A percentile compares a stretch with the other conserved stretches of the same genome.
Conservation (phyloP, 176 grass and related monocot genomes). For the Chrysopogon serrulatus region DNA sequence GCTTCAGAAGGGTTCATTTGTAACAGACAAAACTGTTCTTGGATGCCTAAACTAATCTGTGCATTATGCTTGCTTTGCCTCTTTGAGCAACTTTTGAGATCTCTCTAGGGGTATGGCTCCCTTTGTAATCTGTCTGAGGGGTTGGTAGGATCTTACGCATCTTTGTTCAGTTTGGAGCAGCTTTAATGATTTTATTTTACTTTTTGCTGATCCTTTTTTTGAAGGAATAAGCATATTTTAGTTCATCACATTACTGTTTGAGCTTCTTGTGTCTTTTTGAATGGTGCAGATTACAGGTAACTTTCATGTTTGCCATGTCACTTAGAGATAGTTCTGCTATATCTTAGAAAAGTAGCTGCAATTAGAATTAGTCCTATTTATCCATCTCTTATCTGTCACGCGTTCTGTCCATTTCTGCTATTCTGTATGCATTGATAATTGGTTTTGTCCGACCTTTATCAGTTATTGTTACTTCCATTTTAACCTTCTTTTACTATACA, state of each 20-base stretch:
- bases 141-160: slow-evolving; percentile 47
- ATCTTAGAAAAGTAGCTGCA: not conserved
- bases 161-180: slow-evolving; percentile 35
- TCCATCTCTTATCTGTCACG: not conserved
- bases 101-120: not conserved
- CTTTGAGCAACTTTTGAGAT: slow-evolving; percentile 43
- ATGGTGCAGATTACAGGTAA: not conserved
- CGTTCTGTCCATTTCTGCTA: not conserved
- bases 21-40: slow-evolving; percentile 39
- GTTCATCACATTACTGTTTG: not conserved
- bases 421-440: not conserved
- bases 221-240: slow-evolving; percentile 1
- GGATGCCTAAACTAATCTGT: slow-evolving; percentile 34
- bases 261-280: slow-evolving; percentile 3
- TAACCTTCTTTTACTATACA: not conserved
- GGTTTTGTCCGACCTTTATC: slow-evolving; percentile 4
- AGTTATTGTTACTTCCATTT: not conserved
- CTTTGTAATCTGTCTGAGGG: slow-evolving; percentile 32
- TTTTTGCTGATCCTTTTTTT: slow-evolving; percentile 1
- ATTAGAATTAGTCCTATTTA: slow-evolving; percentile 7
- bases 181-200: slow-evolving; percentile 39
- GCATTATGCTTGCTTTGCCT: slow-evolving; percentile 8
- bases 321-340: not conserved
- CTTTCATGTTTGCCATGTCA: not conserved
- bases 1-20: slow-evolving; percentile 39